Evolutionary conservation across 1,139 yeast genomes (phyloP).

Genomic region (Saccharomyces hybrid): DNA sequence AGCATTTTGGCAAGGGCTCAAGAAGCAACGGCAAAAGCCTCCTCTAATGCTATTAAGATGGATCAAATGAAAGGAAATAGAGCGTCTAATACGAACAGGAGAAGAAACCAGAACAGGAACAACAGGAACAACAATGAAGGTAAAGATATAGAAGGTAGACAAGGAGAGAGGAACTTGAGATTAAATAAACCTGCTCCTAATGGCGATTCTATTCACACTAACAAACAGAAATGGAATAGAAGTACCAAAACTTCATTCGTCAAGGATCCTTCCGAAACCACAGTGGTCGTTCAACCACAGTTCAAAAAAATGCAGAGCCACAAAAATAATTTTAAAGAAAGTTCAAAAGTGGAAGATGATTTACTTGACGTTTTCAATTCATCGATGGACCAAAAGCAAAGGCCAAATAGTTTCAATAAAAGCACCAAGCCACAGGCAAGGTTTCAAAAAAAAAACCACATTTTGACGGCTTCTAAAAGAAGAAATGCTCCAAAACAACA

Average conservation of each 20-base stretch:
- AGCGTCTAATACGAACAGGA: not conserved
- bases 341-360: conserved; percentile 1
- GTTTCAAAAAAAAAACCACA: not conserved
- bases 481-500: not conserved
- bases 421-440: conserved; percentile 1
- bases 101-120: not conserved
- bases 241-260: not conserved
- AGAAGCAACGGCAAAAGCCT: conserved; percentile 15
- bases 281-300: conserved; percentile 1
- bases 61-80: not conserved
- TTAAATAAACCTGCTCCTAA: not conserved
- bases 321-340: conserved; percentile 1
- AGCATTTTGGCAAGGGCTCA: conserved; percentile 20
- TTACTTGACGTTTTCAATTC: conserved; percentile 1
- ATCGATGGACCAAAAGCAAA: conserved; percentile 5
- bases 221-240: not conserved
- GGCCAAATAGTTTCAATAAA: conserved; percentile 2
- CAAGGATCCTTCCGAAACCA: not conserved
- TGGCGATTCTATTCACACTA: not conserved
- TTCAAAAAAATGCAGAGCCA: conserved; percentile 2
- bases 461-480: not conserved
- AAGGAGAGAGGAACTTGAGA: conserved; percentile 1
- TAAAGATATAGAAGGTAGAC: not conserved
- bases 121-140: conserved; percentile 1
- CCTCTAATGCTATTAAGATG: not conserved